A percentile compares a stretch with the other conserved stretches of the same genome.
Evolutionary conservation across 2,329 filamentous ascomycete species (phyloP).

Genomic region (Ascochyta viciae-villosae): DNA sequence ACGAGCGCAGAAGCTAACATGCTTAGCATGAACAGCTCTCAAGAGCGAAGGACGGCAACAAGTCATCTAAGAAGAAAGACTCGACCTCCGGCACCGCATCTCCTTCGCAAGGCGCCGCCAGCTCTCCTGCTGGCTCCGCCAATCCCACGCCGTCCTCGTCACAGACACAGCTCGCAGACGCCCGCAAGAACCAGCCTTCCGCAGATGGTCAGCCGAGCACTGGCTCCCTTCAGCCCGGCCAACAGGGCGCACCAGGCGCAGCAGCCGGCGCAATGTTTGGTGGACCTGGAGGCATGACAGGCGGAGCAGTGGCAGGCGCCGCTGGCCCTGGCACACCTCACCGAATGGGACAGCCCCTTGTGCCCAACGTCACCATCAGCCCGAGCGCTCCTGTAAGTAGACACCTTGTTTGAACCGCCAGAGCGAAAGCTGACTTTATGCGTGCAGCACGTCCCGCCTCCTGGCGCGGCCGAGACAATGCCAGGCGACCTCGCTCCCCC

Average conservation of each 20-base stretch:
- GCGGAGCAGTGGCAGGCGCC: conserved; percentile 55
- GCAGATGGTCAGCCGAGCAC: conserved; percentile 39
- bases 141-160: conserved; percentile 85
- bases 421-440: conserved; percentile 6
- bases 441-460: conserved; percentile 83
- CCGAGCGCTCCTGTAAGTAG: conserved; percentile 75
- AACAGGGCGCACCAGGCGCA: conserved; percentile 41
- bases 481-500: conserved; percentile 94
- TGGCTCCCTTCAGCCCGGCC: conserved; percentile 41
- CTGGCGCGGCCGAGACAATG: conserved; percentile 96
- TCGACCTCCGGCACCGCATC: conserved; percentile 74
- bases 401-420: neutral
- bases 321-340: conserved; percentile 63
- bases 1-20: conserved; percentile 55
- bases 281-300: conserved; percentile 35
- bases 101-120: conserved; percentile 67
- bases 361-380: conserved; percentile 92
- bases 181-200: conserved; percentile 75
- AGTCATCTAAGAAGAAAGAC: conserved; percentile 75
- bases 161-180: conserved; percentile 83
- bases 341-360: conserved; percentile 68
- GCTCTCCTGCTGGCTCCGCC: conserved; percentile 67
- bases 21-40: conserved; percentile 81
- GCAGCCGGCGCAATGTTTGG: conserved; percentile 44
- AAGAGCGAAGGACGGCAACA: conserved; percentile 79